These are phyloP conservation scores for Umbelopsis vinacea DNA, from an alignment of 192 early-diverging fungal species.

Conservation along the genomic window DNA sequence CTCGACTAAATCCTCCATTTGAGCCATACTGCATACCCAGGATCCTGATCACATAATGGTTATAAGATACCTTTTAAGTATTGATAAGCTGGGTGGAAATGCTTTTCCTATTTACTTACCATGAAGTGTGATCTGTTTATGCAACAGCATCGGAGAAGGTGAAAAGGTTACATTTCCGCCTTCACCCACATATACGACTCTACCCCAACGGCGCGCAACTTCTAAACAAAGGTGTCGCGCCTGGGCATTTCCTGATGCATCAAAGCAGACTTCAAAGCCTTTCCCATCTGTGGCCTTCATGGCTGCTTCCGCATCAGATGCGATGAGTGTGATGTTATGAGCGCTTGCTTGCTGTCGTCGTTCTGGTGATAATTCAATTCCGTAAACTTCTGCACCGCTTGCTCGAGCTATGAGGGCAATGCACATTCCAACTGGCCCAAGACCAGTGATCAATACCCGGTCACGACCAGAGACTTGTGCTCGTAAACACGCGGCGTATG, in stretches of 20 bases:
- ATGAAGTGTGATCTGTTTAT: slow-evolving; percentile 21
- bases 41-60: neutral
- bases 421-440: slow-evolving; percentile 20
- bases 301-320: neutral
- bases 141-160: slow-evolving; percentile 15
- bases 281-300: neutral
- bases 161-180: slow-evolving; percentile 9
- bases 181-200: slow-evolving; percentile 23
- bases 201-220: slow-evolving; percentile 13
- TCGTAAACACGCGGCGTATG: slow-evolving; percentile 11
- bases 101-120: slow-evolving; percentile 7
- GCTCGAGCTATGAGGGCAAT: slow-evolving; percentile 3
- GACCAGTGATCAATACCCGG: slow-evolving; percentile 10
- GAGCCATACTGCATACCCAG: slow-evolving; percentile 21
- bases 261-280: slow-evolving; percentile 23
- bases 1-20: slow-evolving; percentile 22
- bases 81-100: too few relatives aligned
- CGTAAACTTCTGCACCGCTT: slow-evolving; percentile 12
- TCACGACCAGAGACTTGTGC: slow-evolving; percentile 22
- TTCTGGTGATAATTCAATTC: neutral
- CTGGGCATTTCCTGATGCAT: slow-evolving; percentile 12
- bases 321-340: neutral
- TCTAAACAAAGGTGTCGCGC: slow-evolving; percentile 19
- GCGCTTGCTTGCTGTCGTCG: neutral
- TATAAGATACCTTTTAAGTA: too few relatives aligned